phyloP scores from a whole-genome alignment of 176 grass and related monocot genomes.

The Zea luxurians region DNA sequence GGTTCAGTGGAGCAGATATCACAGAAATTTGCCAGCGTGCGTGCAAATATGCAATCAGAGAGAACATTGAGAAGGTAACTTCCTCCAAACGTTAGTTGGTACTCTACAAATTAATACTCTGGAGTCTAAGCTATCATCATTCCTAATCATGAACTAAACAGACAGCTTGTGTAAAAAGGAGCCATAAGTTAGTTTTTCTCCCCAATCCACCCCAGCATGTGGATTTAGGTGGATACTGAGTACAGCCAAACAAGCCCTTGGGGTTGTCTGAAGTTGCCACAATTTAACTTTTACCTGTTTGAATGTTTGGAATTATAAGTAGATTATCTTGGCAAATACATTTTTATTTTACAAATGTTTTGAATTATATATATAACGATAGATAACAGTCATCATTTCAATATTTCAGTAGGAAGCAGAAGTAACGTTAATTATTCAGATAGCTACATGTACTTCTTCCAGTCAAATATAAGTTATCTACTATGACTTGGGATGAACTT shows the following conservation, averaged over 20 bases:
- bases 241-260: not conserved
- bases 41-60: slow-evolving; percentile 82
- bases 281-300: not conserved
- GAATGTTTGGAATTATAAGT: not conserved
- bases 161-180: not conserved
- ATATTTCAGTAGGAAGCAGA: not conserved
- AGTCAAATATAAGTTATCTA: not conserved
- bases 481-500: not conserved
- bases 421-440: not conserved
- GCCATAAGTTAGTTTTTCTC: not conserved
- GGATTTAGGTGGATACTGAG: too few species aligned
- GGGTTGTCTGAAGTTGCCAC: not conserved
- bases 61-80: slow-evolving; percentile 82
- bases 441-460: not conserved
- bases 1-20: slow-evolving; percentile 86
- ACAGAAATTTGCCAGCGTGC: slow-evolving; percentile 90
- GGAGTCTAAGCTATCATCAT: not conserved
- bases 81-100: not conserved
- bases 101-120: not conserved
- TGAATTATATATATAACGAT: too few species aligned
- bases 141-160: not conserved
- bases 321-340: not conserved
- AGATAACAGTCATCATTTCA: too few species aligned
- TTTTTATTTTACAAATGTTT: not conserved
- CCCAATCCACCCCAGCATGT: not conserved